phyloP scores from a whole-genome alignment of 495 filamentous ascomycete genomes.

The Penicillium tannophilum region DNA sequence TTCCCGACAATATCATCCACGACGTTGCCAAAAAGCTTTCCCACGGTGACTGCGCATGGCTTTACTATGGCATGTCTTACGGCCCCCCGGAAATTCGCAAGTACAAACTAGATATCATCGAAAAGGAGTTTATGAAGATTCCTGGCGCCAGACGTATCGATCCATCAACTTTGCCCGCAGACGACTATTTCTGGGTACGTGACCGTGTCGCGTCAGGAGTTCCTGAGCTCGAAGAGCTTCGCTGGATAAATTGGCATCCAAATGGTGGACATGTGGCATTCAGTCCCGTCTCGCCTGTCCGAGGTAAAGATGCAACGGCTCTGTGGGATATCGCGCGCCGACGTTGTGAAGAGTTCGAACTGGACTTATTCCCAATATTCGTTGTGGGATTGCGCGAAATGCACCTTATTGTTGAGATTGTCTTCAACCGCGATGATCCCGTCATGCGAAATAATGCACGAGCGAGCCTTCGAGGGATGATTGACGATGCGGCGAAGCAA shows the following conservation, averaged over 20 bases:
- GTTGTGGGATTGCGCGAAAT: constrained; percentile 57
- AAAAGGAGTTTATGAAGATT: constrained; percentile 48
- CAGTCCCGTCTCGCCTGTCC: constrained; percentile 53
- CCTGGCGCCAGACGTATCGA: constrained; percentile 47
- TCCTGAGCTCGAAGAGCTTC: constrained; percentile 52
- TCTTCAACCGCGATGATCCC: constrained; percentile 53
- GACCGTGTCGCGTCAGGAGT: constrained; percentile 46
- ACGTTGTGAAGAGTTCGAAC: constrained; percentile 40
- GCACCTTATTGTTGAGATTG: constrained; percentile 55
- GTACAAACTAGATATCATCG: constrained; percentile 46
- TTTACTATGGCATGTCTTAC: constrained; percentile 19
- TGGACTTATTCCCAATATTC: constrained; percentile 57
- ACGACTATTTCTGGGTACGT: constrained; percentile 43
- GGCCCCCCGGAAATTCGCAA: constrained; percentile 48
- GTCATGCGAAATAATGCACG: constrained; percentile 38
- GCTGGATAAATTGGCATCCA: constrained; percentile 59
- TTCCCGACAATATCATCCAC: constrained; percentile 33
- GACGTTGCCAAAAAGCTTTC: constrained; percentile 34
- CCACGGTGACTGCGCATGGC: constrained; percentile 16
- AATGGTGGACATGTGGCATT: constrained; percentile 58
- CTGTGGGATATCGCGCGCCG: constrained; percentile 46
- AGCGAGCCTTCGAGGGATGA: constrained; percentile 45
- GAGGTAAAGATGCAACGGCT: constrained; percentile 48
- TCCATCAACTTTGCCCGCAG: constrained; percentile 36
- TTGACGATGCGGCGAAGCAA: constrained; percentile 45